These are phyloP conservation scores for Cucurbita moschata DNA, from an alignment of 306 rosid genomes.

Conservation along the genomic window DNA sequence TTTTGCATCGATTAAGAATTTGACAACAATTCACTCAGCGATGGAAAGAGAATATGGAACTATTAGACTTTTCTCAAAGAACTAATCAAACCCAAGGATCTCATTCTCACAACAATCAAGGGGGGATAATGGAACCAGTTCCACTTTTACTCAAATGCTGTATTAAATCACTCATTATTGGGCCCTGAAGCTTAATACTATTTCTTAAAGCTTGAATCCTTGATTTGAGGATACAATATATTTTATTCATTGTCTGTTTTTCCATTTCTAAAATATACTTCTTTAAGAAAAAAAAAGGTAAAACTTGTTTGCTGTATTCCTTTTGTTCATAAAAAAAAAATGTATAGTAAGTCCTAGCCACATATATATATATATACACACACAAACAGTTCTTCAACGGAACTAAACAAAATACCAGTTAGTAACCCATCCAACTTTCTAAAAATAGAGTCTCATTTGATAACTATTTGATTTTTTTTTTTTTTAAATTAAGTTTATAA, in stretches of 20 bases:
- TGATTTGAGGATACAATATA: not conserved
- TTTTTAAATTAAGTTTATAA: too few species aligned
- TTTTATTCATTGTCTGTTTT: not conserved
- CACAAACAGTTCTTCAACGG: not conserved
- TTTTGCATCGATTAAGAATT: not conserved
- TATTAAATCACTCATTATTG: not conserved
- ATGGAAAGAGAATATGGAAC: not conserved
- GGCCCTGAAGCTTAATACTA: not conserved
- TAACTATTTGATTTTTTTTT: too few species aligned
- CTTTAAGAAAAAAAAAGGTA: not conserved
- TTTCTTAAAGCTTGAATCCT: not conserved
- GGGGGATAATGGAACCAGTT: not conserved
- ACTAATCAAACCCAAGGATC: not conserved
- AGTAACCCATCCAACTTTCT: not conserved
- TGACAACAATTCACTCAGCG: not conserved
- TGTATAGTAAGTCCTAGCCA: not conserved
- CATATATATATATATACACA: not conserved
- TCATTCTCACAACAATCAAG: not conserved
- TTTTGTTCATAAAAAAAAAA: not conserved
- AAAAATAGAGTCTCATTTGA: not conserved
- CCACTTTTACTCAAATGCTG: not conserved
- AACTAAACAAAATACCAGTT: not conserved
- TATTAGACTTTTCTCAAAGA: not conserved
- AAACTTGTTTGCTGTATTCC: not conserved
- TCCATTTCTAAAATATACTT: not conserved